A percentile compares a stretch with the other conserved stretches of the same genome.
These are phyloP conservation scores for Psilocybe cubensis DNA, from an alignment of 768 basidiomycete genomes.

Conservation along the genomic window DNA sequence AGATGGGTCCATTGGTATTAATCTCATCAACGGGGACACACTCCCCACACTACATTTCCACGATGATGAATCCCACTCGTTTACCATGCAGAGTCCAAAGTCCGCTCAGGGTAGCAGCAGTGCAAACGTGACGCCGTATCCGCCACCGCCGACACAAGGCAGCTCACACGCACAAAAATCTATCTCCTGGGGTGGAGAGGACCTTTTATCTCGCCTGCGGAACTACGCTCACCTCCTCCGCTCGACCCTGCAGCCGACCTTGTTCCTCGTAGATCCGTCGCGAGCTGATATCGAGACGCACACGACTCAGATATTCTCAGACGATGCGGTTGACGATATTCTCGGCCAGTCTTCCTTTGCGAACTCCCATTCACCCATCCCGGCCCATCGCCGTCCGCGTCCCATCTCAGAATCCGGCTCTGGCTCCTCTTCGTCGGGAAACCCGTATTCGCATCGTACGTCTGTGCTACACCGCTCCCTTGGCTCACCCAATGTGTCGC, in stretches of 20 bases:
- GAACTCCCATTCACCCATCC: slow-evolving; percentile 80
- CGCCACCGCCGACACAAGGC: slow-evolving; percentile 56
- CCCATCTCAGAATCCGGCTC: slow-evolving; percentile 51
- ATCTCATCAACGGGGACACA: slow-evolving; percentile 84
- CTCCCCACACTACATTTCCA: slow-evolving; percentile 94
- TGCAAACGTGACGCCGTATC: slow-evolving; percentile 56
- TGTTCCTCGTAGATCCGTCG: slow-evolving; percentile 93
- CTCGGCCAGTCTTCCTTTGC: slow-evolving; percentile 78
- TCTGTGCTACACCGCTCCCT: slow-evolving; percentile 85
- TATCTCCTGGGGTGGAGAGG: slow-evolving; percentile 85
- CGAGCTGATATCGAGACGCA: slow-evolving; percentile 92
- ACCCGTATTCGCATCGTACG: slow-evolving; percentile 66
- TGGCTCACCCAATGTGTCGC: slow-evolving; percentile 50
- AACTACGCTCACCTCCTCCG: slow-evolving; percentile 82
- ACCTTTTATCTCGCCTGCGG: slow-evolving; percentile 75
- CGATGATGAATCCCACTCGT: slow-evolving; percentile 92
- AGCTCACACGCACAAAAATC: slow-evolving; percentile 45
- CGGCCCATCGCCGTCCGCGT: slow-evolving; percentile 78
- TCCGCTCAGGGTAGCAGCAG: slow-evolving; percentile 28
- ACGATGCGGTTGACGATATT: slow-evolving; percentile 88
- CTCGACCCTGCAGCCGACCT: slow-evolving; percentile 80
- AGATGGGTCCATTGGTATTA: slow-evolving; percentile 91
- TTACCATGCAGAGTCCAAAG: slow-evolving; percentile 54
- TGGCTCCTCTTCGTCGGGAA: too few species aligned
- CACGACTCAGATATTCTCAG: slow-evolving; percentile 79